Conservation (phyloP, 2,329 filamentous ascomycete genomes). For the Pyrenophora teres region DNA sequence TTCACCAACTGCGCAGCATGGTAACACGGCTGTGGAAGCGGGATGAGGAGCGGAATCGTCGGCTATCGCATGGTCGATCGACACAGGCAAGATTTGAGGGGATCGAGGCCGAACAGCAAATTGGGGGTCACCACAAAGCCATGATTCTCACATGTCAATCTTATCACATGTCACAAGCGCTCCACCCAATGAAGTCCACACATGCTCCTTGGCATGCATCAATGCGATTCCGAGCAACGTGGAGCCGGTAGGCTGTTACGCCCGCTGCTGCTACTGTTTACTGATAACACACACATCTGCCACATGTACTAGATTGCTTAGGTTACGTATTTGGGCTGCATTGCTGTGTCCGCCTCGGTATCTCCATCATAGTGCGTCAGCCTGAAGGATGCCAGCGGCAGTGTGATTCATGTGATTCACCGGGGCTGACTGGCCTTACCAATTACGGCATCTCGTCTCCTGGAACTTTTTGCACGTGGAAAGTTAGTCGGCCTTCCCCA, state of each 20-base stretch:
- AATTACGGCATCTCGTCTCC: not conserved
- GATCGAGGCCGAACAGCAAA: constrained; percentile 21
- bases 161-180: constrained; percentile 26
- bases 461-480: constrained; percentile 5
- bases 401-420: not conserved
- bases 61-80: constrained; percentile 11
- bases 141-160: constrained; percentile 32
- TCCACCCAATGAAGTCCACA: constrained; percentile 23
- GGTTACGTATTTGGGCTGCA: not conserved
- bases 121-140: constrained; percentile 22
- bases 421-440: constrained; percentile 1
- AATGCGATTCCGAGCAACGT: not conserved
- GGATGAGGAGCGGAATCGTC: constrained; percentile 1
- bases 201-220: constrained; percentile 15
- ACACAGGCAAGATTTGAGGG: constrained; percentile 7
- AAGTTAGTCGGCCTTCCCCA: constrained; percentile 5
- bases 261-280: too few species aligned
- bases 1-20: constrained; percentile 6
- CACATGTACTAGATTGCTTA: too few species aligned
- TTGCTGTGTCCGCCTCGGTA: too few species aligned
- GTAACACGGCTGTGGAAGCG: not conserved
- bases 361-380: too few species aligned
- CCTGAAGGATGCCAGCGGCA: not conserved
- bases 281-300: too few species aligned
- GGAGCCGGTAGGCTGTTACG: not conserved